Conservation (phyloP, 2,329 filamentous ascomycete species). For the Neopestalotiopsis clavispora region DNA sequence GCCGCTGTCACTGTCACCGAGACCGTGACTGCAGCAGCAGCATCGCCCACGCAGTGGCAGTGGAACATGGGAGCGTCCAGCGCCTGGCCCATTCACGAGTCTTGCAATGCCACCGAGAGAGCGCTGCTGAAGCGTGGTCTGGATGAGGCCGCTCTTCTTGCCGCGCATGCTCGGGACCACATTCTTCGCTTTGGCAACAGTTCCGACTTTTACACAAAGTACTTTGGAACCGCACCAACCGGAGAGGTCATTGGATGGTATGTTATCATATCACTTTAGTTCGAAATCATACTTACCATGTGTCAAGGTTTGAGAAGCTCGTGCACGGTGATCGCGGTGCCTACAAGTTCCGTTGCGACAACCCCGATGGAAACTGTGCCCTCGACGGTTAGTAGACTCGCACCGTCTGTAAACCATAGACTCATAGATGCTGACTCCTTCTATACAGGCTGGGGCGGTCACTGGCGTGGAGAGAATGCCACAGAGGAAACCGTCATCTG, state of each 20-base stretch:
- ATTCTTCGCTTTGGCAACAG: constrained; percentile 61
- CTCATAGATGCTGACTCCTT: neutral
- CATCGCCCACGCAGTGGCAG: constrained; percentile 16
- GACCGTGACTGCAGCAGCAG: constrained; percentile 16
- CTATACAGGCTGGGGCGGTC: constrained; percentile 64
- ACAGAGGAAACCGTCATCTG: constrained; percentile 74
- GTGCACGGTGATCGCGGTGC: constrained; percentile 60
- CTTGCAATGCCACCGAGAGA: constrained; percentile 68
- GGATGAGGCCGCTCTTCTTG: constrained; percentile 61
- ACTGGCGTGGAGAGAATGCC: constrained; percentile 70
- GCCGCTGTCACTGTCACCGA: constrained; percentile 21
- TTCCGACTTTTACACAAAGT: constrained; percentile 66
- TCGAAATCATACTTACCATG: neutral
- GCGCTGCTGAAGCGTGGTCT: constrained; percentile 61
- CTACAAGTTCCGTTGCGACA: constrained; percentile 70
- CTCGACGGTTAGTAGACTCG: constrained; percentile 43
- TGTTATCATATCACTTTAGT: neutral
- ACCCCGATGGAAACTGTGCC: constrained; percentile 68
- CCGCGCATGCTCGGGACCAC: constrained; percentile 66
- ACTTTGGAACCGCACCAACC: constrained; percentile 67
- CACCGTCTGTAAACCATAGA: neutral
- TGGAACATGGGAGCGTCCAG: constrained; percentile 27
- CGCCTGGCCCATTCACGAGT: constrained; percentile 60
- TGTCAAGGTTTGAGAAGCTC: constrained; percentile 52
- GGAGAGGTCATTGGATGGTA: constrained; percentile 65